A percentile compares a stretch with the other conserved stretches of the same genome.
phyloP scores from a whole-genome alignment of 805 yeast genomes.

The Cyberlindnera americana region DNA sequence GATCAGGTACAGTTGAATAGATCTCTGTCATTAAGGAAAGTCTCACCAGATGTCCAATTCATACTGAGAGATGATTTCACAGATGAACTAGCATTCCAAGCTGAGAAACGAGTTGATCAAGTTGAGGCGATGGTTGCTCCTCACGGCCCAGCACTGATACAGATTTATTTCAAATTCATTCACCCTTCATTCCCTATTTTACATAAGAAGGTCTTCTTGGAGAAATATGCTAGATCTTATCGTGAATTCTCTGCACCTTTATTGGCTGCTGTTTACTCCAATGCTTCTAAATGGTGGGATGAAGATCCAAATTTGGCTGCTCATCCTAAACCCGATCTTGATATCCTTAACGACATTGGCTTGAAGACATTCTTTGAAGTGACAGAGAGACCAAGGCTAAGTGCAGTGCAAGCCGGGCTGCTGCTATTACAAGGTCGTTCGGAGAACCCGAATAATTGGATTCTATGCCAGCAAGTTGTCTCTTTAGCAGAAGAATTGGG shows the following conservation, averaged over 20 bases:
- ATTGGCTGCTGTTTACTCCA: conserved; percentile 82
- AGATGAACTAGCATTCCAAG: conserved; percentile 59
- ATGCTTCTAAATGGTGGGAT: conserved; percentile 95
- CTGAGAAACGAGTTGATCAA: conserved; percentile 76
- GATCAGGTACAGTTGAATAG: conserved; percentile 77
- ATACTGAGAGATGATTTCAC: conserved; percentile 77
- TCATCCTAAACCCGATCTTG: conserved; percentile 74
- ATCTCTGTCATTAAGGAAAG: conserved; percentile 69
- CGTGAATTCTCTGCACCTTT: conserved; percentile 90
- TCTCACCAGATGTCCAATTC: conserved; percentile 72
- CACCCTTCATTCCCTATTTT: conserved; percentile 91
- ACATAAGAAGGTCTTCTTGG: conserved; percentile 87
- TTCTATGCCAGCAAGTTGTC: conserved; percentile 79
- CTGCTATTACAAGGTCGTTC: conserved; percentile 59
- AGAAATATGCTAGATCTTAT: conserved; percentile 86
- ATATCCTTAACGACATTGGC: conserved; percentile 66
- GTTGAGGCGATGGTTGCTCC: conserved; percentile 89
- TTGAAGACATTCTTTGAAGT: conserved; percentile 63
- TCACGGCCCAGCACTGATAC: conserved; percentile 77
- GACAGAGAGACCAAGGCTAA: conserved; percentile 80
- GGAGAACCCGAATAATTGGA: conserved; percentile 74
- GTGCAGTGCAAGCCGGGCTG: conserved; percentile 89
- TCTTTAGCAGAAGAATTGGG: conserved; percentile 90
- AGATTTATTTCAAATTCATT: conserved; percentile 75
- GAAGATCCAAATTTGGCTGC: conserved; percentile 63